Percentiles rank a stretch among this genome's conserved stretches.
These are phyloP conservation scores for Aspergillus asperescens DNA, from an alignment of 495 filamentous ascomycete genomes.

Conservation along the genomic window DNA sequence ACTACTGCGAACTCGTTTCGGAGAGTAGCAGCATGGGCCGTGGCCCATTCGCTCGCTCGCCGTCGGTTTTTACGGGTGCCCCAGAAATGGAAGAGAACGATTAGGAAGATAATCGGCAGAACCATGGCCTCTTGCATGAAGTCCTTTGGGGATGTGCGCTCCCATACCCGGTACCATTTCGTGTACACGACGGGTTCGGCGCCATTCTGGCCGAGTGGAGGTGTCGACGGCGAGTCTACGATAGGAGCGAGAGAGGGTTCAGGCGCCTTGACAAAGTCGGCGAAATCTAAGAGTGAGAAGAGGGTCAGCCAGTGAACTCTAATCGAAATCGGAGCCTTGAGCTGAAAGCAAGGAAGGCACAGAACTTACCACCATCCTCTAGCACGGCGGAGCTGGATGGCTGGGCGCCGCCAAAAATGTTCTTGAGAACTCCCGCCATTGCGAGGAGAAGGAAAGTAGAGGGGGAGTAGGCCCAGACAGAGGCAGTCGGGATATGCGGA, in stretches of 20 bases:
- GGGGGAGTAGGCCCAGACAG: not conserved
- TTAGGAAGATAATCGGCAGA: constrained; percentile 62
- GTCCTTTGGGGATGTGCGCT: constrained; percentile 72
- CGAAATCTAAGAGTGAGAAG: constrained; percentile 54
- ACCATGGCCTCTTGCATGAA: constrained; percentile 86
- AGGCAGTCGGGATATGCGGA: constrained; percentile 3
- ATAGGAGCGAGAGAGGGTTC: constrained; percentile 55
- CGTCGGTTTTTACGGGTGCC: constrained; percentile 73
- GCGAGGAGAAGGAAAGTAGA: constrained; percentile 10
- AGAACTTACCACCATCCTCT: constrained; percentile 60
- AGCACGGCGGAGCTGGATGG: constrained; percentile 45
- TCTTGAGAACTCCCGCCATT: constrained; percentile 67
- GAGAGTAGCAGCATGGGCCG: constrained; percentile 64
- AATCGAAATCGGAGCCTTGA: constrained; percentile 6
- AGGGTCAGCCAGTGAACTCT: not conserved
- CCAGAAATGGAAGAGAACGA: constrained; percentile 76
- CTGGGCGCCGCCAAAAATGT: constrained; percentile 61
- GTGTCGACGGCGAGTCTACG: constrained; percentile 36
- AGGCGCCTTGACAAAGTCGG: constrained; percentile 68
- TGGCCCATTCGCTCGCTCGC: constrained; percentile 76
- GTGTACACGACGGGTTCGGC: constrained; percentile 60
- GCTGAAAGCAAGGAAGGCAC: not conserved
- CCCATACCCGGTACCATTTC: constrained; percentile 95
- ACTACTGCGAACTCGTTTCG: constrained; percentile 83
- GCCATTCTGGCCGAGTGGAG: constrained; percentile 43